These are phyloP conservation scores for Zizania latifolia DNA, from an alignment of 176 grass and related monocot species.

Conservation along the genomic window DNA sequence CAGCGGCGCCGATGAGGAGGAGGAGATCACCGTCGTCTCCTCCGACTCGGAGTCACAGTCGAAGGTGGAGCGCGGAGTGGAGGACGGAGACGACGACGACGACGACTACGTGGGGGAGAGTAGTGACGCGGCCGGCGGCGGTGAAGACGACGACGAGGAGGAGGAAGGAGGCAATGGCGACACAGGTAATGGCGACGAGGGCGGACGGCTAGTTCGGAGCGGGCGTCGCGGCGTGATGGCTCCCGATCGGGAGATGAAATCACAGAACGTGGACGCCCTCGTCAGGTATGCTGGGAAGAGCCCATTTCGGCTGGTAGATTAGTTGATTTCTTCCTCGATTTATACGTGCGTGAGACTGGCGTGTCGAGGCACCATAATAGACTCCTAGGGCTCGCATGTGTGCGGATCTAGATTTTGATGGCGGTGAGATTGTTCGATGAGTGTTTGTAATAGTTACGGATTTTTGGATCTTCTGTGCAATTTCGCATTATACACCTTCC, in stretches of 20 bases:
- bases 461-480: neutral
- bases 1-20: constrained; percentile 30
- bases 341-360: neutral
- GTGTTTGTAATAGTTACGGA: neutral
- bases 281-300: constrained; percentile 51
- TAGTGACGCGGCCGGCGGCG: constrained; percentile 24
- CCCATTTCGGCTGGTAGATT: neutral
- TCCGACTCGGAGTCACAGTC: constrained; percentile 47
- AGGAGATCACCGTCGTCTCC: constrained; percentile 30
- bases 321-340: neutral
- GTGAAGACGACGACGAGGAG: constrained; percentile 21
- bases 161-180: constrained; percentile 31
- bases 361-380: neutral
- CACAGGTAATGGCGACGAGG: constrained; percentile 24
- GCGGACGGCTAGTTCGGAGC: constrained; percentile 9
- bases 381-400: constrained; percentile 24
- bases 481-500: constrained; percentile 1
- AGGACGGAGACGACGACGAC: constrained; percentile 30
- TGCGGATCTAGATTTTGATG: neutral
- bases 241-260: constrained; percentile 63
- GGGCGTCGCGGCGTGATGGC: neutral
- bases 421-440: neutral
- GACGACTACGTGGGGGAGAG: constrained; percentile 55
- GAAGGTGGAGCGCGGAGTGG: constrained; percentile 14
- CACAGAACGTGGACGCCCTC: constrained; percentile 78